Conservation (phyloP, 306 rosid species). For the Inga laurina region DNA sequence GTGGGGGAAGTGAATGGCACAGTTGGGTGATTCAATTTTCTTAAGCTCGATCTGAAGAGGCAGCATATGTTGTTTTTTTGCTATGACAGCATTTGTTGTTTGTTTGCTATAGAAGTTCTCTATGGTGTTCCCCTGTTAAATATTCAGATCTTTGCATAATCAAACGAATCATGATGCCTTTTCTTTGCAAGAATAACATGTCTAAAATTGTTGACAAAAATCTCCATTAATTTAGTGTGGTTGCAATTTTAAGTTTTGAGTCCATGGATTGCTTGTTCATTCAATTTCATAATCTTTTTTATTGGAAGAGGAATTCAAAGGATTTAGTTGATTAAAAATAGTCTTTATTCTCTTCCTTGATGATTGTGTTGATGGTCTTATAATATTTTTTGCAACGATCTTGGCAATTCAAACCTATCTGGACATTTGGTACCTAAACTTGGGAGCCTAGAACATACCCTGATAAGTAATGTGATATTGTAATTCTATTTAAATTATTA, state of each 20-base stretch:
- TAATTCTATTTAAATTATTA: neutral
- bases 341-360: no score
- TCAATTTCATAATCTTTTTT: no score
- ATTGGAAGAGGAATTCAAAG: no score
- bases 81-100: no score
- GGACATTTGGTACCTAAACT: conserved; percentile 92
- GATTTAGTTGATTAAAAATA: no score
- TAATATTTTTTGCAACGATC: no score
- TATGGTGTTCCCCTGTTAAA: neutral
- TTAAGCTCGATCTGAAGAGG: neutral
- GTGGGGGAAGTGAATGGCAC: no score
- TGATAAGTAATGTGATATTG: neutral
- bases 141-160: neutral
- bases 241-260: no score
- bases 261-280: no score
- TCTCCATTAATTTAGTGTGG: no score
- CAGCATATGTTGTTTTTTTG: neutral
- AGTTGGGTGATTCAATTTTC: neutral
- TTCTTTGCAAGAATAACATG: neutral
- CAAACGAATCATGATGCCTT: neutral
- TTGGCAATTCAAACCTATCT: conserved; percentile 48
- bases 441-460: conserved; percentile 65
- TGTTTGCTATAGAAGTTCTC: neutral
- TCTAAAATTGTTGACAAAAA: neutral
- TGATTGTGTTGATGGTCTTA: no score